Conservation (phyloP, 257 asterid genomes). For the Marsdenia floribunda region DNA sequence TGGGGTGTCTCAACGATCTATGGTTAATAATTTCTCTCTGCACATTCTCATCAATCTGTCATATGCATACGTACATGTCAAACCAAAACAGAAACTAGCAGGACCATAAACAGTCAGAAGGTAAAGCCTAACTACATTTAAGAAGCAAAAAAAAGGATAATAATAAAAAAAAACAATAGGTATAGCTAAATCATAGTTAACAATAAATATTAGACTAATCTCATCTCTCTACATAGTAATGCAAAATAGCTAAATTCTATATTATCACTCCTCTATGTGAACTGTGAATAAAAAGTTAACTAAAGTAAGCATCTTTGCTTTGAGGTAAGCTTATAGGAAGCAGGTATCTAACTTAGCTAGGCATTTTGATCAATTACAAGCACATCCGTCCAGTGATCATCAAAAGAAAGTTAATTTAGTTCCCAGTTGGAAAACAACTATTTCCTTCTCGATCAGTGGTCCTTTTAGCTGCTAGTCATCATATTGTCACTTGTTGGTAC, state of each 20-base stretch:
- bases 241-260: neutral
- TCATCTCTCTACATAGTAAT: neutral
- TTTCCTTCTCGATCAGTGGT: neutral
- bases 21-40: constrained; percentile 91
- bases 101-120: neutral
- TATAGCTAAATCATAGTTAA: neutral
- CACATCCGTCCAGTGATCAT: neutral
- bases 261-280: neutral
- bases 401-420: neutral
- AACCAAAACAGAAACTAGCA: constrained; percentile 1
- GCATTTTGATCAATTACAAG: neutral
- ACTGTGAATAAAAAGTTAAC: neutral
- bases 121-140: neutral
- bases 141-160: neutral
- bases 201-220: neutral
- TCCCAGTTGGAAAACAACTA: neutral
- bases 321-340: too few relatives aligned
- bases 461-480: neutral
- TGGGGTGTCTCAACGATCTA: constrained; percentile 89
- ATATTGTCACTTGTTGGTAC: neutral
- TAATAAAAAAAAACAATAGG: neutral
- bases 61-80: constrained; percentile 3
- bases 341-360: neutral
- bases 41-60: constrained; percentile 90
- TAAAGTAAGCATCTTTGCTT: neutral